Conservation (phyloP, 148 eudicot species). For the Cornus controversa region DNA sequence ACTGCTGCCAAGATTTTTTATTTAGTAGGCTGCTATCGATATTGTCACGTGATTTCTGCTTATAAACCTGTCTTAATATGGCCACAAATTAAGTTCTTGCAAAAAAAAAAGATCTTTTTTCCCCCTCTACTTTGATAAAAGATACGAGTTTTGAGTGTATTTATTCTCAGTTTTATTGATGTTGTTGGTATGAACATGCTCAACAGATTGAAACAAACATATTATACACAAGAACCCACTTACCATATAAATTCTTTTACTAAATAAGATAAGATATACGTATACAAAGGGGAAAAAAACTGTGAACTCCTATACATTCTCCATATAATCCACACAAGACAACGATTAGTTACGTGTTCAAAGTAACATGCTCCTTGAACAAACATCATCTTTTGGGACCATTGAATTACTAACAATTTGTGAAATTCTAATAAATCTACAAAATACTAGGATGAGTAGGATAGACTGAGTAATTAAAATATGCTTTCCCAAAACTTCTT, state of each 20-base stretch:
- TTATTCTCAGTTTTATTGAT: not conserved
- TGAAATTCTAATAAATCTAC: not conserved
- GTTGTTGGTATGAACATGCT: not conserved
- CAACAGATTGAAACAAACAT: not conserved
- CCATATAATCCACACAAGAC: not conserved
- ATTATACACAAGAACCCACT: not conserved
- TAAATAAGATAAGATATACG: no score
- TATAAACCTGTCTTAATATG: not conserved
- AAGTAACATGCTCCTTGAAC: not conserved
- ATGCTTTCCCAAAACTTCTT: not conserved
- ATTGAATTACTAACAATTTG: not conserved
- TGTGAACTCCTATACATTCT: no score
- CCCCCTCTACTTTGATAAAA: no score
- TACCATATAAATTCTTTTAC: not conserved
- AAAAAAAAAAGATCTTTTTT: no score
- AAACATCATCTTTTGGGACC: not conserved
- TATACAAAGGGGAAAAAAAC: not conserved
- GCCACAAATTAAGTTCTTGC: not conserved
- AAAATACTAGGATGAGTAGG: not conserved
- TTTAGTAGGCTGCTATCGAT: not conserved
- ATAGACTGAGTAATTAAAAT: not conserved
- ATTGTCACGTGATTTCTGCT: not conserved
- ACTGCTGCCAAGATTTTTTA: not conserved
- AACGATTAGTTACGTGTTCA: not conserved
- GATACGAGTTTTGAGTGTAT: no score